Evolutionary conservation across 2,329 filamentous ascomycete genomes (phyloP).

Genomic region (Didymella keratinophila): DNA sequence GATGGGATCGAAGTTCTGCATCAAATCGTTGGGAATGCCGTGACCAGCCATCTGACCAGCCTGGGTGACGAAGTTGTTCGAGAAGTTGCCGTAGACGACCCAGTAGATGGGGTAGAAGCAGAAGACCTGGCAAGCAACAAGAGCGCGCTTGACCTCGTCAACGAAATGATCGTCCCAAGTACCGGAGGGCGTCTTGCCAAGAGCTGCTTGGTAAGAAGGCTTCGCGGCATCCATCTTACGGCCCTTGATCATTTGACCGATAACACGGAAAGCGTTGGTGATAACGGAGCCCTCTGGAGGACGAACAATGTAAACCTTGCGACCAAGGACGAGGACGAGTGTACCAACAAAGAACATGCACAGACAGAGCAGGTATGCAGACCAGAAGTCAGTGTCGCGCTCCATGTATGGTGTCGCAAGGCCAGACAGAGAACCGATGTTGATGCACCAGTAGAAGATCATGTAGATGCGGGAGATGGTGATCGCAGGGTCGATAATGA

Average conservation of each 20-base stretch:
- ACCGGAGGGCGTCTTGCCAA: conserved; percentile 54
- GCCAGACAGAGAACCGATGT: conserved; percentile 72
- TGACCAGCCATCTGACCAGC: conserved; percentile 54
- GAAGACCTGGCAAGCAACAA: conserved; percentile 74
- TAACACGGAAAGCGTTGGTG: conserved; percentile 62
- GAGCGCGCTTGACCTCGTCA: conserved; percentile 73
- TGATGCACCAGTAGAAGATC: conserved; percentile 78
- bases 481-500: conserved; percentile 57
- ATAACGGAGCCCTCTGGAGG: conserved; percentile 51
- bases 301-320: conserved; percentile 50
- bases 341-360: conserved; percentile 72
- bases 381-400: conserved; percentile 73
- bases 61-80: conserved; percentile 57
- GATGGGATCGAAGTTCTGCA: conserved; percentile 59
- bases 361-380: conserved; percentile 69
- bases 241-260: conserved; percentile 64
- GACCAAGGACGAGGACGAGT: conserved; percentile 55
- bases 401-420: conserved; percentile 77
- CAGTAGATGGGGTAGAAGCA: conserved; percentile 58
- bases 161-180: conserved; percentile 76
- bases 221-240: conserved; percentile 69
- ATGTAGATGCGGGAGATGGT: conserved; percentile 60
- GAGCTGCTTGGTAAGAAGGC: conserved; percentile 67
- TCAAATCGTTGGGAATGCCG: conserved; percentile 58
- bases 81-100: conserved; percentile 54